Evolutionary conservation across 495 filamentous ascomycete species (phyloP).

Genomic region (Xylaria acuta): DNA sequence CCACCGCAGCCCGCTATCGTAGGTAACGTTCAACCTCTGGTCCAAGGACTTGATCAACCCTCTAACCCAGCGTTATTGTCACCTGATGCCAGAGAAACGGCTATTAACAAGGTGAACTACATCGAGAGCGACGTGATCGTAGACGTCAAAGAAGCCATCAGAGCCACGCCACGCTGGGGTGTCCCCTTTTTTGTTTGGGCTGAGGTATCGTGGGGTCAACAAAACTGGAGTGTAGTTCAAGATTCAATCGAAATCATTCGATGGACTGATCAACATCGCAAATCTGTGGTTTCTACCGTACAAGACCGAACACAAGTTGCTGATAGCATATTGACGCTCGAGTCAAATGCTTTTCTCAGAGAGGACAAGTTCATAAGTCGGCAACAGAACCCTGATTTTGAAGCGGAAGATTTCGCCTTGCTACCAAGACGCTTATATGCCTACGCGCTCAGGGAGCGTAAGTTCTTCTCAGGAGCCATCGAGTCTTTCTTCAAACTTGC

Average conservation of each 20-base stretch:
- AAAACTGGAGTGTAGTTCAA: neutral
- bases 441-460: neutral
- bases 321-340: neutral
- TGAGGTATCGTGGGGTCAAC: neutral
- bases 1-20: neutral
- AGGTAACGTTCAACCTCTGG: neutral
- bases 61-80: neutral
- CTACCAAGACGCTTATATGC: neutral
- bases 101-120: neutral
- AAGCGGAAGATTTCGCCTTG: neutral
- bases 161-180: neutral
- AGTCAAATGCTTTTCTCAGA: neutral
- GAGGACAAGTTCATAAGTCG: neutral
- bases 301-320: neutral
- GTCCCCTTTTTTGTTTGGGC: neutral
- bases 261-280: neutral
- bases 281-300: neutral
- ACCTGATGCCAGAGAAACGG: neutral
- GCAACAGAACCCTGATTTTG: too few relatives aligned
- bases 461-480: neutral
- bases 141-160: neutral
- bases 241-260: neutral
- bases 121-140: conserved; percentile 1
- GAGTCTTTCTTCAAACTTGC: neutral
- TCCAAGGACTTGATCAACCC: neutral